Base-by-base conservation (phyloP, 2,329 filamentous ascomycete species). In the Aureobasidium sp. region DNA sequence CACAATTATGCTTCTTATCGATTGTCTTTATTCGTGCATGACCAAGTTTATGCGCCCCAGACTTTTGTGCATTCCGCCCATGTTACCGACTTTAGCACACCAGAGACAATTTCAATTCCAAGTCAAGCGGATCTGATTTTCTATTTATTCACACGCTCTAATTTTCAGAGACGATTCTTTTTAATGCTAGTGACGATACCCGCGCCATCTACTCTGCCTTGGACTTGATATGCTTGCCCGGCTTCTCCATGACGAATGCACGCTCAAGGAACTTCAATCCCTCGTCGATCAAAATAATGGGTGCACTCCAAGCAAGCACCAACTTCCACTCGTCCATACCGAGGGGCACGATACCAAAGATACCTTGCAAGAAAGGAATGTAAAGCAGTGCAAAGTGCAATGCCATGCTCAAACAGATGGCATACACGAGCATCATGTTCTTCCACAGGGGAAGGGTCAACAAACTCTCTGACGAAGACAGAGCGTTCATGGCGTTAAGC, bases 401-500 rank as follows among this genome's bases (percentile, higher is more conserved):
- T 0, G 85, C 86, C 94, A 99, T 99, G 43, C 90, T 96, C 66
- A 99, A 80, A 12, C 84, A 81, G 72, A 99, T 96, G 65, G 94
- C 95, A 70, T 96, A 96, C 61, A 99, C 90, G 20, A 99, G 87
- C 83, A 96, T 94, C 88, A 96, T 94, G 79, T 99, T 99, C 73
- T 93, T 86, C 93, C 93, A 97, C n/a, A 99, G 81, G 10, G 92
- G 93, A 65, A 99, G 84, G 2, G 92, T 97, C 62, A 99, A 77
- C 13, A 99, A 85, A 17, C 90, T 96, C 77, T 99, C 94, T 75
- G 90, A 96, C 0, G 92, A 96, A 1, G 92, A 97, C 36, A 99
- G 83, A 0, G 93, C 94, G 73, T 99, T 99, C 88, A 97, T 93
- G 69, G 94, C 94, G 77, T 99, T 99, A 73, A 99, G 84, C 94